These are phyloP conservation scores for Fraxinus floribunda DNA, from an alignment of 305 asterid genomes.

Conservation along the genomic window DNA sequence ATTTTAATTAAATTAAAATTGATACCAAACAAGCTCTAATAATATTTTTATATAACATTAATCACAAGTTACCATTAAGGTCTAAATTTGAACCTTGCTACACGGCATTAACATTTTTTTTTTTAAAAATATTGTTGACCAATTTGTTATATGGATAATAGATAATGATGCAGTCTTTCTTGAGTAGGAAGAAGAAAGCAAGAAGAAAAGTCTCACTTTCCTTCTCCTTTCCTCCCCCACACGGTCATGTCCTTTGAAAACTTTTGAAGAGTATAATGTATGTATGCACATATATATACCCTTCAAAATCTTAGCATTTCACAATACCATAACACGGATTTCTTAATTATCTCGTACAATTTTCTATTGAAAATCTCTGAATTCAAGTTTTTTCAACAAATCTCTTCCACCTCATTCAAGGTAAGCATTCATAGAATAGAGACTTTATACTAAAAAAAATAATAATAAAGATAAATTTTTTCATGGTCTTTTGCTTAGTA, in stretches of 20 bases:
- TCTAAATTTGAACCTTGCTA: no score
- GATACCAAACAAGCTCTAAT: no score
- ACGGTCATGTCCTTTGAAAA: slow-evolving; percentile 12
- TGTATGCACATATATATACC: slow-evolving; percentile 19
- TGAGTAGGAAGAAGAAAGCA: slow-evolving; percentile 19
- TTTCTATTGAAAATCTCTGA: neutral
- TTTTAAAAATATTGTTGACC: neutral
- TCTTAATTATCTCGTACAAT: neutral
- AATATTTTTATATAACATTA: no score
- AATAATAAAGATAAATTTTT: no score
- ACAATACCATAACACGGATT: slow-evolving; percentile 12
- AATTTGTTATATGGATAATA: neutral
- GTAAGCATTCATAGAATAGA: neutral
- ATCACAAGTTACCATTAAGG: no score
- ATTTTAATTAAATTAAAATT: no score
- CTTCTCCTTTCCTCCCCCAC: slow-evolving; percentile 40
- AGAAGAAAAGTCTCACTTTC: slow-evolving; percentile 78
- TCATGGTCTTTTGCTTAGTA: neutral
- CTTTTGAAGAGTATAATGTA: neutral
- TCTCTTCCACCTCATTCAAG: slow-evolving; percentile 15
- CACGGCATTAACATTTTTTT: neutral
- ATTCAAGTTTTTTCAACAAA: slow-evolving; percentile 12
- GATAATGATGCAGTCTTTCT: neutral
- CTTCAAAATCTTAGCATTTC: slow-evolving; percentile 29
- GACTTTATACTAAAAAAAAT: no score